phyloP scores from a whole-genome alignment of 108 stramenopile genomes.

The Seminavis robusta region DNA sequence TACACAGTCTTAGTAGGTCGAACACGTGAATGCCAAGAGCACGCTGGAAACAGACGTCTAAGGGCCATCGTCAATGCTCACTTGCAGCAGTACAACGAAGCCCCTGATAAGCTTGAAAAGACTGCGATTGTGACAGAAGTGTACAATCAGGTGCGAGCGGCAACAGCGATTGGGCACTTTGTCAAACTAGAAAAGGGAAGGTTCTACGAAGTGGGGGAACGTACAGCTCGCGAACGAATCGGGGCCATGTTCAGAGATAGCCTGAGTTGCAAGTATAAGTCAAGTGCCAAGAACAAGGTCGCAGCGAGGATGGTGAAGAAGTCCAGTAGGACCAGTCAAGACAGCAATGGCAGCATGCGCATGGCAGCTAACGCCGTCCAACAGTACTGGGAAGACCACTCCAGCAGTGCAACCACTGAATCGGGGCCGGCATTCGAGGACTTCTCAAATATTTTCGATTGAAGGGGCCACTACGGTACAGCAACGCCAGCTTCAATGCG shows the following conservation, averaged over 20 bases:
- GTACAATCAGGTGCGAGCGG: constrained; percentile 1
- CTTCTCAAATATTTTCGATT: no score
- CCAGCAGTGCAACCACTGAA: no score
- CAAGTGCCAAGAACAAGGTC: constrained; percentile 12
- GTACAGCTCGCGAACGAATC: constrained; percentile 19
- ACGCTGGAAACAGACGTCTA: constrained; percentile 7
- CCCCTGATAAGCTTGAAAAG: constrained; percentile 1
- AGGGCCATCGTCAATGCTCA: constrained; percentile 2
- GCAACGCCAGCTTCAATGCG: no score
- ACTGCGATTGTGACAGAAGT: constrained; percentile 9
- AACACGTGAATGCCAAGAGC: constrained; percentile 4
- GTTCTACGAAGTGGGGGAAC: constrained; percentile 18
- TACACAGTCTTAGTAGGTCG: constrained; percentile 14
- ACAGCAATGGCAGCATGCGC: no score
- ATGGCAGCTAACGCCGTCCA: no score
- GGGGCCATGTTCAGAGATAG: constrained; percentile 7
- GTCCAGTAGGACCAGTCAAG: no score
- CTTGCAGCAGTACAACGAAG: constrained; percentile 8
- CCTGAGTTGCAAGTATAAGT: constrained; percentile 9
- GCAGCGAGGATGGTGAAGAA: no score
- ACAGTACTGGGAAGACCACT: no score
- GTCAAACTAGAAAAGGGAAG: constrained; percentile 8
- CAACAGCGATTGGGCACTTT: constrained; percentile 15
- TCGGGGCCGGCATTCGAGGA: no score
- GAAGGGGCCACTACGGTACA: no score